These are phyloP conservation scores for Sarcocystis neurona DNA, from an alignment of 169 alveolate species.

Conservation along the genomic window DNA sequence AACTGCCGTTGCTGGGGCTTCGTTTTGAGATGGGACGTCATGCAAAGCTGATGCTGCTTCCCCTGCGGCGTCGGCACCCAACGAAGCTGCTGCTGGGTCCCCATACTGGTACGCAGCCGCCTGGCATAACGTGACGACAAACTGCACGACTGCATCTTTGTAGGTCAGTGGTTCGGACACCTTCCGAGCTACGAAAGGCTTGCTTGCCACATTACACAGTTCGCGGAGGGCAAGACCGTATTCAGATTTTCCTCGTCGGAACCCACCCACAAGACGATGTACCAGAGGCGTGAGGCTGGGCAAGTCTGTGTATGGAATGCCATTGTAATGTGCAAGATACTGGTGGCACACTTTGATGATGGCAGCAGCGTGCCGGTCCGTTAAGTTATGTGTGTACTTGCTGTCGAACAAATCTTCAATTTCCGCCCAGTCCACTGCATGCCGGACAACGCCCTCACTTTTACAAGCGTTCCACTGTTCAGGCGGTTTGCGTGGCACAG, in stretches of 20 bases:
- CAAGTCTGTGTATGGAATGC: neutral
- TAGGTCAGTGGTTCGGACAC: conserved; percentile 15
- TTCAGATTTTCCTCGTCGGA: neutral
- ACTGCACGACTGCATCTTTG: conserved; percentile 1
- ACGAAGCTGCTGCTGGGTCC: neutral
- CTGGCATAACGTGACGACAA: neutral
- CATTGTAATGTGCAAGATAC: conserved; percentile 6
- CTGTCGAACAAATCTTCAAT: conserved; percentile 3
- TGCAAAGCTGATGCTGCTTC: no score
- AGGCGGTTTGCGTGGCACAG: no score
- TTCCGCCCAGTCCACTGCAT: conserved; percentile 16
- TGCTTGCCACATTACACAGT: conserved; percentile 6
- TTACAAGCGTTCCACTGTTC: no score
- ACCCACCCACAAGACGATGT: neutral
- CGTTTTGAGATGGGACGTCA: no score
- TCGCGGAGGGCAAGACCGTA: neutral
- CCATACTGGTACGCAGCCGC: neutral
- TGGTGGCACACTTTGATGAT: neutral
- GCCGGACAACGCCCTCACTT: no score
- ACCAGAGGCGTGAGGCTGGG: conserved; percentile 8
- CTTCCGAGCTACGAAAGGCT: neutral
- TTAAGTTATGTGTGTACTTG: conserved; percentile 16
- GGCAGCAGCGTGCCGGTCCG: conserved; percentile 16
- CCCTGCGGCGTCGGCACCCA: no score
- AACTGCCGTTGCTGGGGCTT: no score